These are phyloP conservation scores for Coemansia sp. DNA, from an alignment of 192 early-diverging fungal genomes.

Conservation along the genomic window DNA sequence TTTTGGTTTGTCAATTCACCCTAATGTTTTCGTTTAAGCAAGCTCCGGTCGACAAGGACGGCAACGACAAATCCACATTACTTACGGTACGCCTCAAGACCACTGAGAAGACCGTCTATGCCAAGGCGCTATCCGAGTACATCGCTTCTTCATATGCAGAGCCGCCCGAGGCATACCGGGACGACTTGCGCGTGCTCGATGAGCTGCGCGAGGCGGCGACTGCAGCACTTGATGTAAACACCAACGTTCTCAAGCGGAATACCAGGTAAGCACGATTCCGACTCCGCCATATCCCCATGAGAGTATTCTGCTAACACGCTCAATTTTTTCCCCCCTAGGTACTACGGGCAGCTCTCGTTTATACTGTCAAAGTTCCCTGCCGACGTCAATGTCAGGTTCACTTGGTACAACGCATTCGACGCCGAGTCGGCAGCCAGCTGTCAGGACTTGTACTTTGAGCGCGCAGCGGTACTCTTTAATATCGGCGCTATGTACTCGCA, in stretches of 20 bases:
- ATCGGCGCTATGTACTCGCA: conserved; percentile 85
- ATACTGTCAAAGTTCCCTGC: conserved; percentile 86
- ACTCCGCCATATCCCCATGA: neutral
- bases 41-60: conserved; percentile 23
- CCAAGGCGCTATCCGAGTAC: conserved; percentile 58
- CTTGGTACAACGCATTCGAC: conserved; percentile 31
- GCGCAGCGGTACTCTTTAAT: conserved; percentile 82
- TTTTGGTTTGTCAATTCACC: neutral
- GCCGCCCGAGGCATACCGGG: conserved; percentile 80
- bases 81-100: conserved; percentile 41
- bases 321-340: conserved; percentile 29
- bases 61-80: conserved; percentile 35
- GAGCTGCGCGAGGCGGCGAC: conserved; percentile 71
- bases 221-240: conserved; percentile 58
- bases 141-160: conserved; percentile 81
- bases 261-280: conserved; percentile 53
- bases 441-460: conserved; percentile 77
- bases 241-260: conserved; percentile 63
- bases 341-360: conserved; percentile 84
- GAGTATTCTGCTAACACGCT: neutral
- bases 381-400: conserved; percentile 62
- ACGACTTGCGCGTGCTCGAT: conserved; percentile 83
- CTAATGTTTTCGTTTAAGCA: conserved; percentile 37
- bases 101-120: conserved; percentile 36
- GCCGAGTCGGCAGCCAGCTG: conserved; percentile 67